These are phyloP conservation scores for Melanogaster broomeanus DNA, from an alignment of 768 basidiomycete species.

Conservation along the genomic window DNA sequence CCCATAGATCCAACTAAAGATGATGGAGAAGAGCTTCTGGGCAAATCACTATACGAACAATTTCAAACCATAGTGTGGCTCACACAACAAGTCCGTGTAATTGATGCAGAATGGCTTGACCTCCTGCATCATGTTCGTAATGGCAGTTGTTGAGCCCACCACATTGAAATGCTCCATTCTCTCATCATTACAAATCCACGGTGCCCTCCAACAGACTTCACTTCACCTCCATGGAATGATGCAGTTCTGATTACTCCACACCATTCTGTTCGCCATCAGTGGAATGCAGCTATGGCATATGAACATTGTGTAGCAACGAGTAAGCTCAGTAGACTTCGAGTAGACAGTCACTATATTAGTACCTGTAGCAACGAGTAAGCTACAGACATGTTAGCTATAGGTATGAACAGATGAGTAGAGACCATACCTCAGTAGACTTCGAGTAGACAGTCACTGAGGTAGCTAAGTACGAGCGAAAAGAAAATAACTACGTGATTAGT, in stretches of 20 bases:
- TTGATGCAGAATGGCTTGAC: not conserved
- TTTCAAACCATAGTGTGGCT: not conserved
- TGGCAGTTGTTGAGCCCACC: constrained; percentile 29
- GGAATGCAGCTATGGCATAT: constrained; percentile 38
- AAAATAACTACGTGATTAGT: too few relatives aligned
- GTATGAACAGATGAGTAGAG: too few relatives aligned
- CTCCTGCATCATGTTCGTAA: not conserved
- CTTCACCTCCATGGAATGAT: constrained; percentile 30
- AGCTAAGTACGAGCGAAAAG: too few relatives aligned
- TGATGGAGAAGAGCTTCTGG: constrained; percentile 14
- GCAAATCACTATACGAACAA: not conserved
- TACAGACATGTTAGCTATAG: too few relatives aligned
- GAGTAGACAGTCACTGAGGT: too few relatives aligned
- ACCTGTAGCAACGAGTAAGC: too few relatives aligned
- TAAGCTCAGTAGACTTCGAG: too few relatives aligned
- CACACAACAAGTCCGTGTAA: not conserved
- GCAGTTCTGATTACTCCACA: constrained; percentile 39
- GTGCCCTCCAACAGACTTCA: constrained; percentile 27
- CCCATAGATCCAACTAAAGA: constrained; percentile 30
- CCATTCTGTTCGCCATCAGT: constrained; percentile 34
- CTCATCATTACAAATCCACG: constrained; percentile 15
- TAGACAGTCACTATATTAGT: too few relatives aligned
- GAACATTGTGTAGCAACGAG: too few relatives aligned
- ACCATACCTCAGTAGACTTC: too few relatives aligned
- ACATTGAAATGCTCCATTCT: constrained; percentile 26